Evolutionary conservation across 495 filamentous ascomycete species (phyloP).

Genomic region (Neurospora sp.): DNA sequence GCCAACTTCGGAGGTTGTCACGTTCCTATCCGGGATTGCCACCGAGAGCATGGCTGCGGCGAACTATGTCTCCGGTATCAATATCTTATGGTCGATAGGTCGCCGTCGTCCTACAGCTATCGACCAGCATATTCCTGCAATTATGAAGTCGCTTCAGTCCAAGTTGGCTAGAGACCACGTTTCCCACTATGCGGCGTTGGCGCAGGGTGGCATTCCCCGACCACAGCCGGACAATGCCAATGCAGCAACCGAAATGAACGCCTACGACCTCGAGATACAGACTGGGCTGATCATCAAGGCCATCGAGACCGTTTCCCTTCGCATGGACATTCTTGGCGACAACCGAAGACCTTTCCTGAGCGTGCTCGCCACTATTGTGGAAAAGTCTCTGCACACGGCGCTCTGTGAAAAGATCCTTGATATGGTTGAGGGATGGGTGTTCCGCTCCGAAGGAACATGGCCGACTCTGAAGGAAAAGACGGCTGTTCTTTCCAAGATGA

Average conservation of each 20-base stretch:
- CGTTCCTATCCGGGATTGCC: conserved; percentile 69
- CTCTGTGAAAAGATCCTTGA: conserved; percentile 85
- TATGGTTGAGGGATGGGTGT: conserved; percentile 95
- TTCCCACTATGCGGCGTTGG: conserved; percentile 52
- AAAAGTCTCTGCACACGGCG: conserved; percentile 75
- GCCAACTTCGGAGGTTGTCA: conserved; percentile 67
- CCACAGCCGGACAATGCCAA: conserved; percentile 31
- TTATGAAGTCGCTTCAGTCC: conserved; percentile 90
- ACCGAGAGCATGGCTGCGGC: conserved; percentile 69
- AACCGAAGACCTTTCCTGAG: conserved; percentile 87
- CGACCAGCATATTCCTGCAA: conserved; percentile 72
- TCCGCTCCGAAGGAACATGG: conserved; percentile 84
- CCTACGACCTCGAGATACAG: conserved; percentile 73
- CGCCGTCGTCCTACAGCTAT: conserved; percentile 73
- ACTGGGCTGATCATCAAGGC: conserved; percentile 85
- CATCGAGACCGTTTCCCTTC: conserved; percentile 78
- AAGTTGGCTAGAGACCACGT: conserved; percentile 93
- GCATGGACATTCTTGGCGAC: conserved; percentile 91
- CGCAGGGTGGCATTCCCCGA: conserved; percentile 30
- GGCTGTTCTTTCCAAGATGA: conserved; percentile 93
- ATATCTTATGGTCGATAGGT: conserved; percentile 85
- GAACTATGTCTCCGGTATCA: conserved; percentile 78
- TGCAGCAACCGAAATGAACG: conserved; percentile 50
- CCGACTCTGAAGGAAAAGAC: conserved; percentile 97
- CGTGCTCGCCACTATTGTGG: conserved; percentile 85